These are phyloP conservation scores for Cladosporium sphaerospermum DNA, from an alignment of 2,329 filamentous ascomycete genomes.

Conservation along the genomic window DNA sequence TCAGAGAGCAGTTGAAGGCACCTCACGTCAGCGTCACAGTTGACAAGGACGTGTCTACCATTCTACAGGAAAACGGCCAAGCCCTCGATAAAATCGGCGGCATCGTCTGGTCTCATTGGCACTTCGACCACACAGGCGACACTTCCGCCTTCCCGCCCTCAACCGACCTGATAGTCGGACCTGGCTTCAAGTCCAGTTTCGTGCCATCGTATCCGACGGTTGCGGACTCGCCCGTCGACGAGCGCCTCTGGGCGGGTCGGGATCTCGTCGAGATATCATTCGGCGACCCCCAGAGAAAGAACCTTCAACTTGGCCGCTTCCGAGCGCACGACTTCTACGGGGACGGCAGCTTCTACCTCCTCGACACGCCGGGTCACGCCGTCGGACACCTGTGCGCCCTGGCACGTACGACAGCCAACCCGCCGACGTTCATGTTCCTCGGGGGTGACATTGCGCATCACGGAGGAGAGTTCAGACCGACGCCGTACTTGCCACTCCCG, in stretches of 20 bases:
- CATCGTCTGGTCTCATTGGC: slow-evolving; percentile 20
- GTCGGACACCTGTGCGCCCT: slow-evolving; percentile 45
- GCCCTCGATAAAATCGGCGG: slow-evolving; percentile 24
- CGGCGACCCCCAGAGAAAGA: slow-evolving; percentile 17
- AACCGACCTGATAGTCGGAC: slow-evolving; percentile 41
- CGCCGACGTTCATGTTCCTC: slow-evolving; percentile 42
- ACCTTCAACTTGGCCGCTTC: slow-evolving; percentile 38
- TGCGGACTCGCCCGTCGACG: slow-evolving; percentile 29
- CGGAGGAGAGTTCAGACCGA: slow-evolving; percentile 41
- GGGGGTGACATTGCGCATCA: slow-evolving; percentile 45
- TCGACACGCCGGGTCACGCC: slow-evolving; percentile 48
- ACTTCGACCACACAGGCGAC: slow-evolving; percentile 30
- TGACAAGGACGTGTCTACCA: slow-evolving; percentile 34
- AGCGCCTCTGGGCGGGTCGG: slow-evolving; percentile 34
- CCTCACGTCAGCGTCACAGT: slow-evolving; percentile 29
- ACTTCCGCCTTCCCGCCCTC: slow-evolving; percentile 35
- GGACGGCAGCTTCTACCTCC: slow-evolving; percentile 50
- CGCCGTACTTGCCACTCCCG: slow-evolving; percentile 35
- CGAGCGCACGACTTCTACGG: slow-evolving; percentile 48
- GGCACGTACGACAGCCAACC: slow-evolving; percentile 35
- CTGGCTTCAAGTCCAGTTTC: slow-evolving; percentile 36
- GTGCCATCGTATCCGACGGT: slow-evolving; percentile 38
- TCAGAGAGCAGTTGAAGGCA: slow-evolving; percentile 21
- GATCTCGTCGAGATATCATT: slow-evolving; percentile 32
- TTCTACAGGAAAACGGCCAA: slow-evolving; percentile 31